Conservation (phyloP, 768 basidiomycete genomes). For the Scleroderma citrinum region DNA sequence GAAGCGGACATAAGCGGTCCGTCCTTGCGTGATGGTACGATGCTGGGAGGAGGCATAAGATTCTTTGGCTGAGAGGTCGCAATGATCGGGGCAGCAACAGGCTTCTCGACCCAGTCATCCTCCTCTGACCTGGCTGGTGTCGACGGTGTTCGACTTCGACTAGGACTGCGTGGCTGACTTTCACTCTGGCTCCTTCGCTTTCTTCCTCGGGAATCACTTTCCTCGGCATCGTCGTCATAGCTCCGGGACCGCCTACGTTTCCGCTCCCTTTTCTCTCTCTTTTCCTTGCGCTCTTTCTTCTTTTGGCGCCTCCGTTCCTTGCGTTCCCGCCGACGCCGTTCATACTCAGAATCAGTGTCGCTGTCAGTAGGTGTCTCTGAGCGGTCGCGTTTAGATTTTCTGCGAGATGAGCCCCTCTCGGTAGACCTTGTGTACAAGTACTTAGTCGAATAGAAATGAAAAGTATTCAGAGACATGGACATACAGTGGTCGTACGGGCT, state of each 20-base stretch:
- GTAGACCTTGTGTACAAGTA: slow-evolving; percentile 43
- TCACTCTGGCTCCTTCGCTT: slow-evolving; percentile 26
- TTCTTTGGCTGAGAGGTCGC: slow-evolving; percentile 14
- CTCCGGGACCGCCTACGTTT: slow-evolving; percentile 32
- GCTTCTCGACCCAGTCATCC: slow-evolving; percentile 69
- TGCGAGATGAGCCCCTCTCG: slow-evolving; percentile 44
- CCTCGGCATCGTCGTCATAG: slow-evolving; percentile 32
- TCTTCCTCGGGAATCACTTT: slow-evolving; percentile 21
- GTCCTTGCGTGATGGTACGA: slow-evolving; percentile 10
- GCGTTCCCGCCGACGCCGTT: slow-evolving; percentile 48
- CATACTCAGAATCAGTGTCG: slow-evolving; percentile 41
- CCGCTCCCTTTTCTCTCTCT: slow-evolving; percentile 33
- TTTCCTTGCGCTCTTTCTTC: slow-evolving; percentile 41
- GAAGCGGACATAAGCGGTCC: not conserved
- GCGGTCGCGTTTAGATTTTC: slow-evolving; percentile 55
- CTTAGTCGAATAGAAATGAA: not conserved
- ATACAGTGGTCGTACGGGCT: slow-evolving; percentile 51
- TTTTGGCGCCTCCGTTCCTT: slow-evolving; percentile 56
- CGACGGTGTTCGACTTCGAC: slow-evolving; percentile 29
- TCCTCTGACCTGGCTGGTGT: slow-evolving; percentile 26
- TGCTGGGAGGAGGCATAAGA: slow-evolving; percentile 20
- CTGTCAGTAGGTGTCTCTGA: slow-evolving; percentile 39
- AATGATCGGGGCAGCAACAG: slow-evolving; percentile 25
- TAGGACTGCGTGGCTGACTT: slow-evolving; percentile 30
- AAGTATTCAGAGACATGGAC: slow-evolving; percentile 19